phyloP scores from a whole-genome alignment of 768 basidiomycete species.

The Hypholoma sublateritium region DNA sequence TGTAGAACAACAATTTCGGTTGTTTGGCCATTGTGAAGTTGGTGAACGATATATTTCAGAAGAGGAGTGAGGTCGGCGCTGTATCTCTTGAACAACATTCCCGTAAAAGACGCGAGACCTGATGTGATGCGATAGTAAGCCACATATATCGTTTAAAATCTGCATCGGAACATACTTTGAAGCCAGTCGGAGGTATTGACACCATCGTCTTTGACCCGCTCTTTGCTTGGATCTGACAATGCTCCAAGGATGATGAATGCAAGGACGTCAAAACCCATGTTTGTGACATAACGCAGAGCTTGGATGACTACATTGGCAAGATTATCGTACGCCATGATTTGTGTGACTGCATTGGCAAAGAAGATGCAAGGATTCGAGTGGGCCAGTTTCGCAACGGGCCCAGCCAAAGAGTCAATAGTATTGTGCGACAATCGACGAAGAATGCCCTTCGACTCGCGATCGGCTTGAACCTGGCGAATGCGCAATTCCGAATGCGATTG shows the following conservation, averaged over 20 bases:
- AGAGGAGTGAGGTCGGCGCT: slow-evolving; percentile 81
- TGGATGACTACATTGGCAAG: slow-evolving; percentile 88
- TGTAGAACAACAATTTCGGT: slow-evolving; percentile 91
- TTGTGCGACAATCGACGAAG: slow-evolving; percentile 84
- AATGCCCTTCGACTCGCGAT: slow-evolving; percentile 86
- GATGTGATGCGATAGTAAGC: slow-evolving; percentile 13
- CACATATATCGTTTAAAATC: background rate
- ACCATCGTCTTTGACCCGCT: slow-evolving; percentile 87
- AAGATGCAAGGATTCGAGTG: slow-evolving; percentile 94
- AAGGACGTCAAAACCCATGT: slow-evolving; percentile 93
- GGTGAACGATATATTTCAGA: slow-evolving; percentile 89
- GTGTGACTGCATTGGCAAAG: slow-evolving; percentile 85
- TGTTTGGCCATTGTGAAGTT: slow-evolving; percentile 78
- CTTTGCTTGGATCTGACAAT: slow-evolving; percentile 78
- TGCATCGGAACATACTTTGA: slow-evolving; percentile 61
- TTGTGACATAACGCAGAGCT: slow-evolving; percentile 83
- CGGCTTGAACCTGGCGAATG: slow-evolving; percentile 79
- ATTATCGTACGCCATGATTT: slow-evolving; percentile 97
- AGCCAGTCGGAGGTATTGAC: slow-evolving; percentile 91
- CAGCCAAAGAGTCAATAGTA: slow-evolving; percentile 81
- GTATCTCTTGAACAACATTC: slow-evolving; percentile 88
- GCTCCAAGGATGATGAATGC: slow-evolving; percentile 87
- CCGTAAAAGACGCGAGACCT: slow-evolving; percentile 94
- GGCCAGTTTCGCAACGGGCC: slow-evolving; percentile 88
- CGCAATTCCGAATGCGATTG: slow-evolving; percentile 76